A percentile compares a stretch with the other conserved stretches of the same genome.
These are phyloP conservation scores for Fusarium sp. DNA, from an alignment of 2,329 filamentous ascomycete species.

Conservation along the genomic window DNA sequence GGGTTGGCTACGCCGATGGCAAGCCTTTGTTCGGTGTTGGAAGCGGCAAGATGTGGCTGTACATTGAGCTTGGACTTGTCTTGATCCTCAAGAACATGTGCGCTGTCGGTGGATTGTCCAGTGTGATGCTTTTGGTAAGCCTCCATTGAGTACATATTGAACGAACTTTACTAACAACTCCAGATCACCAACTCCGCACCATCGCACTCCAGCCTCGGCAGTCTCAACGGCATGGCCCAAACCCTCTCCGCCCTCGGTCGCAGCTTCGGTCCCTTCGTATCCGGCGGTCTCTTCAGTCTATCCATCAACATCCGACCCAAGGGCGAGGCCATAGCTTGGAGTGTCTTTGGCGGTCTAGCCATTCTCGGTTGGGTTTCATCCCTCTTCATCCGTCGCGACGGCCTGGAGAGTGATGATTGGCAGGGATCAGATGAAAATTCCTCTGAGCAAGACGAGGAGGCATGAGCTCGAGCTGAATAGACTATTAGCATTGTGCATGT, in stretches of 20 bases:
- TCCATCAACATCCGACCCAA: conserved; percentile 79
- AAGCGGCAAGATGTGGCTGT: conserved; percentile 76
- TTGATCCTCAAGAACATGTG: conserved; percentile 91
- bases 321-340: conserved; percentile 88
- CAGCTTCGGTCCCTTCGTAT: conserved; percentile 88
- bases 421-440: conserved; percentile 46
- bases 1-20: conserved; percentile 80
- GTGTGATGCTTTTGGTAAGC: conserved; percentile 84
- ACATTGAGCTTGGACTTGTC: conserved; percentile 81
- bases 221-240: conserved; percentile 92
- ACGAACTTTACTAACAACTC: background rate
- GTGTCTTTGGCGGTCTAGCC: conserved; percentile 85
- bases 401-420: conserved; percentile 70
- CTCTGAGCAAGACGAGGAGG: conserved; percentile 16
- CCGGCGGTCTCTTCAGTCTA: conserved; percentile 86
- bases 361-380: conserved; percentile 84
- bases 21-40: conserved; percentile 67
- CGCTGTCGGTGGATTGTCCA: conserved; percentile 88
- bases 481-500: conserved; percentile 1
- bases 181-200: conserved; percentile 95
- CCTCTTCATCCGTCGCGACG: conserved; percentile 77
- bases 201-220: conserved; percentile 85
- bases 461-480: conserved; percentile 7
- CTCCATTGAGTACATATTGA: accelerated
- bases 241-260: conserved; percentile 91